Base-by-base conservation (phyloP, 495 filamentous ascomycete genomes). In the Penicillium simplicissimum region DNA sequence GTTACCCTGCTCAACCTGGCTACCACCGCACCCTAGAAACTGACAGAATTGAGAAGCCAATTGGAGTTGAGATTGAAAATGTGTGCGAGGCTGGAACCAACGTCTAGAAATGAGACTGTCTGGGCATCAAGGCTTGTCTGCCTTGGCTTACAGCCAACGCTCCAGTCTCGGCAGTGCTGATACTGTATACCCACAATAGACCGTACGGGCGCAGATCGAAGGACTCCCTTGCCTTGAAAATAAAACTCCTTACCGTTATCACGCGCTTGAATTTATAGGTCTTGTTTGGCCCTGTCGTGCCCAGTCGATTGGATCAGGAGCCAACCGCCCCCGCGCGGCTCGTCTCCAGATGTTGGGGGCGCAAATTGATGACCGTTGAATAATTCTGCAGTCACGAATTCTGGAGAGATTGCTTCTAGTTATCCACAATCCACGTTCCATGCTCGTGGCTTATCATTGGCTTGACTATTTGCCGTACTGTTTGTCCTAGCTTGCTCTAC, bases 21-120 rank as follows among this genome's bases (percentile, higher is more conserved):
- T 49, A 64, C 25, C 68, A 71, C 25, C 61, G 67, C 28, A 56
- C 57, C 49, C 31, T 63, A n/a, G 60, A 64, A 8, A 61, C 61
- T 0, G 64, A 61, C 31, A 43, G 40, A 28, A 64, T 58, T 42
- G 67, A 64, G 13, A 69, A 69, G 48, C 55, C 51, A 1, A 28
- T 58, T 5, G 55, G 25, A 1, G 52, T 35, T 3, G 49, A 52
- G 15, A 35, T 52, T 28, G 49, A 19, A 52, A 52, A 17, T 28
- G 15, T 52, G 9, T 9, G 2, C 25, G 43, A 10, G 19, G 43
- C 19, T 3, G 43, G 23, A 21, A 45, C 21, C 14, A 4, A 48
- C 17, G 43, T 48, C 43, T 48, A 48, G 11, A 28, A 7, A 0
- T 15, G 21, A 48, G 9, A 23, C 5, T 28, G 1, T 48, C 43